phyloP scores from a whole-genome alignment of 257 asterid species.

The Salvia rosmarinus region DNA sequence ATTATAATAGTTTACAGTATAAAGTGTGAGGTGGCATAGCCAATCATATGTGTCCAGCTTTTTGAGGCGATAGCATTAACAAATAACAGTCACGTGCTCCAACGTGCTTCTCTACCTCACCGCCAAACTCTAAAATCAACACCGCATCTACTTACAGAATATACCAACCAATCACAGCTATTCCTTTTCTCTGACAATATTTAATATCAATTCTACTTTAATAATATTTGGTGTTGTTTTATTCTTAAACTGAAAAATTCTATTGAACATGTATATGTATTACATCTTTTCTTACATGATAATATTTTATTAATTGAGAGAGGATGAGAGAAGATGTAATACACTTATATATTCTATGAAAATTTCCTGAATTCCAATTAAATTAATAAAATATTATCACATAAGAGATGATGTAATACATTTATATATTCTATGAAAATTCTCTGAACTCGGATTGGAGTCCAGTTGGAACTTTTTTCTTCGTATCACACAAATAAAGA shows the following conservation, averaged over 20 bases:
- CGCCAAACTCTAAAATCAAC: slow-evolving; percentile 29
- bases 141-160: background rate
- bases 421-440: no score
- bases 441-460: background rate
- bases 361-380: no score
- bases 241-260: no score
- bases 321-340: no score
- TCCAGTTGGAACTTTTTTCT: background rate
- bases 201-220: background rate
- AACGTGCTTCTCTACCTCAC: slow-evolving; percentile 42
- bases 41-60: slow-evolving; percentile 16
- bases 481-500: background rate
- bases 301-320: no score
- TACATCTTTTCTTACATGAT: no score
- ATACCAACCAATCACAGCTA: slow-evolving; percentile 32
- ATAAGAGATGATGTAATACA: no score
- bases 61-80: slow-evolving; percentile 10
- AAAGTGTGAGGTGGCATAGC: slow-evolving; percentile 7
- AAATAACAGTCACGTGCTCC: slow-evolving; percentile 41
- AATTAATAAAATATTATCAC: no score
- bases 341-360: no score
- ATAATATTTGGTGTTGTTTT: background rate
- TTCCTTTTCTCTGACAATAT: background rate
- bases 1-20: no score
- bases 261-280: no score